Base-by-base conservation (phyloP, 139 green algal genomes). In the Medakamo hakoo region DNA sequence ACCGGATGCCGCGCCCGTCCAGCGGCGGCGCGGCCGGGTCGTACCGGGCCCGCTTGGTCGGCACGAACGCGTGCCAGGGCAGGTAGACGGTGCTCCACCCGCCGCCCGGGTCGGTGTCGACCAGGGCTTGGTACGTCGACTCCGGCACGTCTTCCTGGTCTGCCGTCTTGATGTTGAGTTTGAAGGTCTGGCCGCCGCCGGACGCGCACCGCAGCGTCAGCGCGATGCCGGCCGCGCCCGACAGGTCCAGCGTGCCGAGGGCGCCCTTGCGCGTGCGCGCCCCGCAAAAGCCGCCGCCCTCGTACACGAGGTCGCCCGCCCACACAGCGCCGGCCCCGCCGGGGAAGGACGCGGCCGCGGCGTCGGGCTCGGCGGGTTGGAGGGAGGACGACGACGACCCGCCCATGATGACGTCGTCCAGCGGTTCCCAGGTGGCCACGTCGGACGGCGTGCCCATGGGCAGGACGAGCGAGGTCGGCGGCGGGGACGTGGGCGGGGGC, bases 241-340 rank as follows among this genome's bases (percentile, higher is more conserved):
- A 57, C 30, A 86, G 61, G 52, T 81, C 64, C 22, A 78, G 21
- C 5, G 58, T 57, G n/a, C n/a, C n/a, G n/a, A n/a, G n/a, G 24
- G 67, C 20, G 19, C 25, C 63, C 32, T 68, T 57, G 30, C 59
- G 21, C 2, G 78, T 87, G 58, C 87, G 81, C 0, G 71, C 28
- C 4, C 88, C 88, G 65, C 88, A 95, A 75, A 95, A 95, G 68
- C 88, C 88, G 31, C 88, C 88, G 23, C 87, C 87, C 68, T 93
- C 76, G 4, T 75, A 62, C 27, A 93, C 73, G 18, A 94, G 76
- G 21, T 86, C 68, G 30, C 87, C 87, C 5, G 59, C 69, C 82
- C 84, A 94, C 0, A 82, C 73, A 9, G 81, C 74, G 0, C 79
- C 82, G 59, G 30, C 71, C 58, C 78, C 75, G 57, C 78, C 78